These are phyloP conservation scores for Xylaria nigripes DNA, from an alignment of 495 filamentous ascomycete species.

Conservation along the genomic window DNA sequence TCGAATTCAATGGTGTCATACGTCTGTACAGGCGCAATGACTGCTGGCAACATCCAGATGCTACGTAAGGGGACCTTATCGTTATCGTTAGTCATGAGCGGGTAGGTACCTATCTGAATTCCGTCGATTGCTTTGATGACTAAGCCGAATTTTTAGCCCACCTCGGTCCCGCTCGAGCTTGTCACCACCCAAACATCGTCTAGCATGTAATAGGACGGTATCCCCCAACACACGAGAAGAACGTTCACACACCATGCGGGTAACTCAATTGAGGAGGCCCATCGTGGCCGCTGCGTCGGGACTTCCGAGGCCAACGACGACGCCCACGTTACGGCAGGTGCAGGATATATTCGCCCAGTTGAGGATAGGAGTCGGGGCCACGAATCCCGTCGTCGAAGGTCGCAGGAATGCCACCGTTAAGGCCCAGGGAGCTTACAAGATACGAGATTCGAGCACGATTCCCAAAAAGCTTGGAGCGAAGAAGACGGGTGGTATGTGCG, in stretches of 20 bases:
- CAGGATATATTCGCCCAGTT: slow-evolving; percentile 30
- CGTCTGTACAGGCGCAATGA: slow-evolving; percentile 3
- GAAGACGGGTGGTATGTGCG: slow-evolving; percentile 64
- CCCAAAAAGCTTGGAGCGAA: slow-evolving; percentile 95
- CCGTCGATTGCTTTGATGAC: slow-evolving; percentile 18
- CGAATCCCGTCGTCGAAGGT: slow-evolving; percentile 36
- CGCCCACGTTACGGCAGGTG: slow-evolving; percentile 23
- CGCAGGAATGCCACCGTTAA: slow-evolving; percentile 74
- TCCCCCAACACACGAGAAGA: not conserved
- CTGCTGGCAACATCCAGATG: slow-evolving; percentile 23
- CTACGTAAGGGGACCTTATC: slow-evolving; percentile 4
- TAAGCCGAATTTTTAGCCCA: slow-evolving; percentile 38
- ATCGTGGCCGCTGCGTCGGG: slow-evolving; percentile 38
- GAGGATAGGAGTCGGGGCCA: slow-evolving; percentile 28
- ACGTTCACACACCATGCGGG: slow-evolving; percentile 33
- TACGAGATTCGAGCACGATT: slow-evolving; percentile 70
- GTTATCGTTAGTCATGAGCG: slow-evolving; percentile 10
- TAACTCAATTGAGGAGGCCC: slow-evolving; percentile 46
- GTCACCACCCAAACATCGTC: not conserved
- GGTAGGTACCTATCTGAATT: not conserved
- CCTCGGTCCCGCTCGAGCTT: slow-evolving; percentile 1
- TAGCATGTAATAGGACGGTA: not conserved
- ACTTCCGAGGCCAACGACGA: slow-evolving; percentile 22
- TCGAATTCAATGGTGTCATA: no score
- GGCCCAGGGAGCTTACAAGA: slow-evolving; percentile 77